These are phyloP conservation scores for Xylaria telfairii DNA, from an alignment of 495 filamentous ascomycete species.

Conservation along the genomic window DNA sequence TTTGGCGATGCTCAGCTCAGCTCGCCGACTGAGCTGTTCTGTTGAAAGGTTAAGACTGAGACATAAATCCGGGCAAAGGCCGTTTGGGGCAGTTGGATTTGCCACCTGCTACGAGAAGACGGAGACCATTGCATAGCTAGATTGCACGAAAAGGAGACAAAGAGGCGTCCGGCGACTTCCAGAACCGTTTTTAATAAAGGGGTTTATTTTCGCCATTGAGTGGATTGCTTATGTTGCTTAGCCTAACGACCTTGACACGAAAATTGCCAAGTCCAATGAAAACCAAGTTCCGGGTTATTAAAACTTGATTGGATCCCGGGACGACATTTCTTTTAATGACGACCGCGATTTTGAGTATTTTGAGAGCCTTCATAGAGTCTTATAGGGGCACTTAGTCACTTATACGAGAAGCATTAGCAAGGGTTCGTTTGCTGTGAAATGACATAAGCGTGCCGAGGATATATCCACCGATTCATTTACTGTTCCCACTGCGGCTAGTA, in stretches of 20 bases:
- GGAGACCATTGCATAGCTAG: background rate
- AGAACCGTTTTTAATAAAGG: background rate
- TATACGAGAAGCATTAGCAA: conserved; percentile 5
- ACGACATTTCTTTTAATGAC: background rate
- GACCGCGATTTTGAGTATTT: background rate
- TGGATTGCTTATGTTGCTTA: background rate
- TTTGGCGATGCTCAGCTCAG: background rate
- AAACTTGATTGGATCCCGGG: background rate
- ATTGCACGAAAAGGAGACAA: background rate
- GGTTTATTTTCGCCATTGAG: background rate
- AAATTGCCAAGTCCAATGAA: conserved; percentile 8
- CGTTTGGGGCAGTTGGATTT: background rate
- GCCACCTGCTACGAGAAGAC: background rate
- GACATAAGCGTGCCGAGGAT: background rate
- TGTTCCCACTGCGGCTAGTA: background rate
- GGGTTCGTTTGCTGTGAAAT: background rate
- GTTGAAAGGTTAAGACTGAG: background rate
- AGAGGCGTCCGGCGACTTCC: background rate
- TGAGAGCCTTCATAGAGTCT: background rate
- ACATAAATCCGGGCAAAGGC: background rate
- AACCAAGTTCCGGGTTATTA: background rate
- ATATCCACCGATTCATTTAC: background rate
- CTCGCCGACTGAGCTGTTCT: background rate
- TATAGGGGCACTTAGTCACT: background rate
- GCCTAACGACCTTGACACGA: background rate